Evolutionary conservation across 768 basidiomycete species (phyloP).

Genomic region (Ephemerocybe angulata): DNA sequence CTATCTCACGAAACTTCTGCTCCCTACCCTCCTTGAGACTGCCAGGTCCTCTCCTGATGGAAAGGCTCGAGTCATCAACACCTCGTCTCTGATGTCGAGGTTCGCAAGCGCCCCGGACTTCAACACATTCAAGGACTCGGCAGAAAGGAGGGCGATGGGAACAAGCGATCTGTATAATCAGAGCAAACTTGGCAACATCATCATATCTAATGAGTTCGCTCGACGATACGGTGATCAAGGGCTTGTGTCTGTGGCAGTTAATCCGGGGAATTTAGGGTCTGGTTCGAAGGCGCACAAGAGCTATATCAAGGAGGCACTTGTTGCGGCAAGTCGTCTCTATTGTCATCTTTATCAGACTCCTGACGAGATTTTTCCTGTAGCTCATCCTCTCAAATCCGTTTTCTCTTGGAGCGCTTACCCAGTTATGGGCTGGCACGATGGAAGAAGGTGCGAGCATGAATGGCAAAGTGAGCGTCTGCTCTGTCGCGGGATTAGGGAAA

Average conservation of each 20-base stretch:
- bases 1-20: slow-evolving; percentile 42
- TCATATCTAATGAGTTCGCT: slow-evolving; percentile 36
- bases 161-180: slow-evolving; percentile 23
- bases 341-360: background rate
- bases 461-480: slow-evolving; percentile 36
- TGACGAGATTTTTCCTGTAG: background rate
- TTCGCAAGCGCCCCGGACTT: slow-evolving; percentile 26
- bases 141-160: slow-evolving; percentile 21
- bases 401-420: slow-evolving; percentile 43
- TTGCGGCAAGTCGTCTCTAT: background rate
- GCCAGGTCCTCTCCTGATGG: slow-evolving; percentile 30
- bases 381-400: slow-evolving; percentile 22
- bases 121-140: slow-evolving; percentile 37
- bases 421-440: slow-evolving; percentile 47
- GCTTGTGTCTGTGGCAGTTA: slow-evolving; percentile 32
- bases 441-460: slow-evolving; percentile 36
- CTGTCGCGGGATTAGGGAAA: background rate
- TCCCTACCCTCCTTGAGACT: slow-evolving; percentile 38
- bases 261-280: slow-evolving; percentile 32
- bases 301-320: background rate
- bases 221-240: slow-evolving; percentile 37
- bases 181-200: slow-evolving; percentile 34
- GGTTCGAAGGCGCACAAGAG: slow-evolving; percentile 21
- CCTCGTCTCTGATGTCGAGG: slow-evolving; percentile 32
- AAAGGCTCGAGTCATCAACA: slow-evolving; percentile 38